Base-by-base conservation (phyloP, 345 rosid species). In the Gossypium longicalyx region DNA sequence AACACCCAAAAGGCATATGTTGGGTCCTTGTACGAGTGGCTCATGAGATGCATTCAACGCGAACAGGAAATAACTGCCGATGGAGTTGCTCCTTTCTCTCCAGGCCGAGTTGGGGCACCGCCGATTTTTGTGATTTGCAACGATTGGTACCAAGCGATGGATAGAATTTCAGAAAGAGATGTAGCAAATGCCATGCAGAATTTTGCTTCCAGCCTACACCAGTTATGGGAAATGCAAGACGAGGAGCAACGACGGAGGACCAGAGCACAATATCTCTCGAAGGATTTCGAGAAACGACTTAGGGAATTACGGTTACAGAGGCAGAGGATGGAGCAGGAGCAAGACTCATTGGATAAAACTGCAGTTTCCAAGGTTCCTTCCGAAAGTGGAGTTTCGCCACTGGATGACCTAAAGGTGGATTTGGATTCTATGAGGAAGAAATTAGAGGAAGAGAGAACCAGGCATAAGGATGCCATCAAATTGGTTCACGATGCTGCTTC, bases 101-200 rank as follows among this genome's bases (percentile, higher is more conserved):
- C 99, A 0, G 58, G 95, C 77, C 85, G 93, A 19, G 71, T 88
- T 43, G 99, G 97, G 29, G 98, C 98, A 53, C 98, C 99, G 0
- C 87, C 87, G 0, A 78, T 91, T 74, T 95, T 93, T 73, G 83
- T 91, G 2, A 83, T 91, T 49, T 91, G 98, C 89, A 86, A 92
- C 58, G 99, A 95, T 81, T 95, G 99, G 99, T 82, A 70, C 82
- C 92, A 91, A 61, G 93, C 93, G 12, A 86, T 91, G 86, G 86
- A 34, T 43, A 78, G 87, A 77, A 80, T 92, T 77, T 91, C 98
- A 2, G 94, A 89, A 74, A 83, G 87, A 67, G 85, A 77, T 10
- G 98, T 95, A 11, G 77, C 88, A 15, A 81, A 74, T 34, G 87
- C 93, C 1, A 89, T 92, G 91, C 80, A 85, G 70, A 78, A 86